Percentiles rank a stretch among this genome's conserved stretches.
These are phyloP conservation scores for Mrakia gelida DNA, from an alignment of 768 basidiomycete species.

Conservation along the genomic window DNA sequence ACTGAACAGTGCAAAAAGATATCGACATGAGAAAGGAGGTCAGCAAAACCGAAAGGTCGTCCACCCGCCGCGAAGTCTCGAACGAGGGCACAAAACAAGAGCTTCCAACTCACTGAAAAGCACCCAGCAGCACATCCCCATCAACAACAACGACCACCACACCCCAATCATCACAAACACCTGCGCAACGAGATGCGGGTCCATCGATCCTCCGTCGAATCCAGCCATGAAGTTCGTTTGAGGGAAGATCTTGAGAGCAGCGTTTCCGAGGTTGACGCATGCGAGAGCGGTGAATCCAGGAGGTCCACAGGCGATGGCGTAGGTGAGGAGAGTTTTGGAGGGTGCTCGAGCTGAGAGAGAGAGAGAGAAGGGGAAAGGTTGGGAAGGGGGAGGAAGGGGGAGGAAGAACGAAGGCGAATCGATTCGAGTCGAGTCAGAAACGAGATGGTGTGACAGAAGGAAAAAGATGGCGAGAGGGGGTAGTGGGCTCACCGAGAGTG, in stretches of 20 bases:
- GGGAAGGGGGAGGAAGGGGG: background rate
- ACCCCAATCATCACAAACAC: constrained; percentile 24
- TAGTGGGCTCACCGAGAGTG: background rate
- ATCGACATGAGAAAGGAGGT: no score
- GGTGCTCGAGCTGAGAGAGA: constrained; percentile 4
- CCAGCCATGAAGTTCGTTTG: constrained; percentile 4
- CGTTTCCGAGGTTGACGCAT: constrained; percentile 27
- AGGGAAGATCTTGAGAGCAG: constrained; percentile 11
- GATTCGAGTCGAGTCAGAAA: background rate
- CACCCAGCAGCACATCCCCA: constrained; percentile 19
- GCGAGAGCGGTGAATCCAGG: constrained; percentile 32
- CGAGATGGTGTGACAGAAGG: background rate
- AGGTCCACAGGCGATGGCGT: constrained; percentile 30
- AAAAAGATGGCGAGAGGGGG: background rate
- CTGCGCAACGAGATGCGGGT: background rate
- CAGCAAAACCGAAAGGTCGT: no score
- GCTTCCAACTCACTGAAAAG: background rate
- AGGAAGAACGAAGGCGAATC: background rate
- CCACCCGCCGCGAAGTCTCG: no score
- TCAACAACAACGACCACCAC: constrained; percentile 21
- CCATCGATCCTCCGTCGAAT: background rate
- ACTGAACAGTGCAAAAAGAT: no score
- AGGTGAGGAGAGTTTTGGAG: constrained; percentile 26
- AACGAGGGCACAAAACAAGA: background rate
- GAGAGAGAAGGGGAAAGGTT: background rate